These are phyloP conservation scores for Porogramme epimiltina DNA, from an alignment of 1,284 basidiomycete genomes.

Conservation along the genomic window DNA sequence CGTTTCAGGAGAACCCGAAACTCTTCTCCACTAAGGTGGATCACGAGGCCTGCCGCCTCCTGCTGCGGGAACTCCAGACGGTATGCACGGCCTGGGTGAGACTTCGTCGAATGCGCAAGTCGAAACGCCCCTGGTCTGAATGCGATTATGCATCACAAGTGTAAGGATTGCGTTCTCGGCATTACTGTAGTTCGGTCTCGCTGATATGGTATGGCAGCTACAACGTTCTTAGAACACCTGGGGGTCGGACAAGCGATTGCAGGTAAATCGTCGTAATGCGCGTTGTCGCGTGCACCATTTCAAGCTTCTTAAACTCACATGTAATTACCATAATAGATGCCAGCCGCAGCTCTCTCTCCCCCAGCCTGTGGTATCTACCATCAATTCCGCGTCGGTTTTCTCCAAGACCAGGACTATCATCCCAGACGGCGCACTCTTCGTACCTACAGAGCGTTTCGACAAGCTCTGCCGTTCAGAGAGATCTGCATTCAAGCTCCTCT, in stretches of 20 bases:
- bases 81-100: slow-evolving; percentile 49
- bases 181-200: neutral
- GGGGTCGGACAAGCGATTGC: slow-evolving; percentile 41
- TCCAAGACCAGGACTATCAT: slow-evolving; percentile 45
- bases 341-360: slow-evolving; percentile 53
- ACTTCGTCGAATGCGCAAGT: slow-evolving; percentile 43
- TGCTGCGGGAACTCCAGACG: slow-evolving; percentile 39
- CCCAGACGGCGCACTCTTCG: slow-evolving; percentile 51
- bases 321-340: no score
- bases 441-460: slow-evolving; percentile 40
- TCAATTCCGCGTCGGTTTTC: slow-evolving; percentile 38
- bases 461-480: slow-evolving; percentile 41
- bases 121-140: slow-evolving; percentile 51
- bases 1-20: no score
- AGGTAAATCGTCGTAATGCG: slow-evolving; percentile 35
- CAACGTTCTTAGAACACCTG: slow-evolving; percentile 47
- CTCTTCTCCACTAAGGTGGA: slow-evolving; percentile 41
- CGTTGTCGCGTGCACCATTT: no score
- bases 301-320: no score
- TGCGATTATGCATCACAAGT: slow-evolving; percentile 58
- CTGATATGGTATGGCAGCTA: slow-evolving; percentile 38
- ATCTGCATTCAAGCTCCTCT: slow-evolving; percentile 50
- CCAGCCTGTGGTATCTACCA: slow-evolving; percentile 38
- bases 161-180: slow-evolving; percentile 34
- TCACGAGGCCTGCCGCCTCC: slow-evolving; percentile 26